A percentile compares a stretch with the other conserved stretches of the same genome.
phyloP scores from a whole-genome alignment of 768 basidiomycete genomes.

The Terana coerulea region DNA sequence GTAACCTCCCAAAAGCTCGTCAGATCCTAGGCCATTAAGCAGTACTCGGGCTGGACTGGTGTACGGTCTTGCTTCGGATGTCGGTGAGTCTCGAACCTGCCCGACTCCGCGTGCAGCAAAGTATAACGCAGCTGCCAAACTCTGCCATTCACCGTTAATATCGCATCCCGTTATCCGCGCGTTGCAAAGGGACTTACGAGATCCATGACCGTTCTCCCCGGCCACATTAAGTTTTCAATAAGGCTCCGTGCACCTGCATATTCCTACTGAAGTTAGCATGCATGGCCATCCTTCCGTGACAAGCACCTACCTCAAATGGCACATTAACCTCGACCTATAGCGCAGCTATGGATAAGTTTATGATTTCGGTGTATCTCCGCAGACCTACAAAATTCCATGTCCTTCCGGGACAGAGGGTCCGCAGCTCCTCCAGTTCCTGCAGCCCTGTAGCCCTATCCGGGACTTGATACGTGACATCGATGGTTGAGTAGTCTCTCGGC shows the following conservation, averaged over 20 bases:
- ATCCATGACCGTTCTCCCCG: constrained; percentile 85
- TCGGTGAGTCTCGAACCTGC: constrained; percentile 36
- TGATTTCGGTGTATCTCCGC: not conserved
- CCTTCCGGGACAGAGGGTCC: constrained; percentile 69
- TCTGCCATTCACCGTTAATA: constrained; percentile 50
- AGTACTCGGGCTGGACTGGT: constrained; percentile 76
- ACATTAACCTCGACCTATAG: constrained; percentile 81
- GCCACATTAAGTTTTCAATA: constrained; percentile 74
- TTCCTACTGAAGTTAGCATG: constrained; percentile 44
- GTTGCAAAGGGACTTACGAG: constrained; percentile 46
- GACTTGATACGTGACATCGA: constrained; percentile 56
- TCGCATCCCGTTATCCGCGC: not conserved
- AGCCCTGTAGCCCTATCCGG: constrained; percentile 87
- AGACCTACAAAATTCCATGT: constrained; percentile 81
- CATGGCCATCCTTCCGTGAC: not conserved
- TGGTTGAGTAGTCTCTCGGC: constrained; percentile 19
- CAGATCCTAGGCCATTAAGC: constrained; percentile 89
- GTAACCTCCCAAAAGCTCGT: constrained; percentile 95
- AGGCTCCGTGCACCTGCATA: constrained; percentile 49
- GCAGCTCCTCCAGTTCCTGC: constrained; percentile 74
- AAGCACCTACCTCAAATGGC: constrained; percentile 57
- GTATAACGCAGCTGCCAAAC: constrained; percentile 86
- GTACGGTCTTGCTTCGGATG: constrained; percentile 47
- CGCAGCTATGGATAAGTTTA: constrained; percentile 8
- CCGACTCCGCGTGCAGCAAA: constrained; percentile 88